Evolutionary conservation across 257 asterid species (phyloP), one percentile per base, ranked within the genome.

Genomic region (Prunella vulgaris): DNA sequence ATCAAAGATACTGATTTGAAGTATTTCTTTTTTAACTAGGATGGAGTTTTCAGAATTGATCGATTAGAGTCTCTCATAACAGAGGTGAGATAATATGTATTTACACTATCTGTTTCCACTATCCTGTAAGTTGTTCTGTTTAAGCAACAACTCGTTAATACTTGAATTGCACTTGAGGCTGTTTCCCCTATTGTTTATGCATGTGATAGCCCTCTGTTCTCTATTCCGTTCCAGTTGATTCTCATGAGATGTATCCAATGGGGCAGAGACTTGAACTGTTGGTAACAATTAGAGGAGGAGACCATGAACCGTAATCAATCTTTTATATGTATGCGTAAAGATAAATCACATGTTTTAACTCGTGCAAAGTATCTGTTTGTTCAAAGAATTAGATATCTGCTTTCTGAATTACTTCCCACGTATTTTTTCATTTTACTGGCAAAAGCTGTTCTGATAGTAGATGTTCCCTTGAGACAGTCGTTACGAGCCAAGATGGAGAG

Each of bases 21-120:
- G 63, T 74, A 3, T 80, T 67, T 72, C 54, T 14, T 80, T 67
- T 70, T 53, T 12, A 65, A 32, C 64, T 77, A 93, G 99, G 94
- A 87, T 81, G 97, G 99, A 38, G 77, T 76, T 44, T 88, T 93
- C 96, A 85, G 95, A 90, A 84, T 93, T 75, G 99, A 93, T 74
- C 92, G 97, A 65, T 83, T 93, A 74, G 99, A 90, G 85, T 93
- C 99, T 64, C 94, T 93, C 72, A 74, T 93, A 71, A 61, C 82
- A 66, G 97, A 93, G 99, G 99, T 93, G 86, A 79, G 78, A 69
- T 58, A 59, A 30, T 30, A n/a, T 64, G 18, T 64, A 32, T 53
- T 62, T 27, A 15, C 37, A 44, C 60, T 42, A 37, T 73, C 17
- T 51, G 15, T 61, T 25, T 60, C 24, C 38, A 20, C 53, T 72